These are phyloP conservation scores for Nicotiana otophora DNA, from an alignment of 257 asterid genomes.

Conservation along the genomic window DNA sequence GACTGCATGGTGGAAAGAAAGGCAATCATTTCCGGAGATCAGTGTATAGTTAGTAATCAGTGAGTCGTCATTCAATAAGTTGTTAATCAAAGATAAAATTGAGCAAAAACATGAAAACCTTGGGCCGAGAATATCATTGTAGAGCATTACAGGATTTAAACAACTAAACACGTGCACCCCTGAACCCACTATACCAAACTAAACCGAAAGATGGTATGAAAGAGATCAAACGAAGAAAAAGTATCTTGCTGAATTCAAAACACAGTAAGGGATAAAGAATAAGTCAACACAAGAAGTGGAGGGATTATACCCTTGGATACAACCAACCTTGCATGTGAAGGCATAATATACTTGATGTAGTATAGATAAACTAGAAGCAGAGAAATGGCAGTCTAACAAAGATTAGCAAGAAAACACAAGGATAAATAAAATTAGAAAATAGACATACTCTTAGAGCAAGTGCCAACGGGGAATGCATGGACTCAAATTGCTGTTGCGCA, in stretches of 20 bases:
- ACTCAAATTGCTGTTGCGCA: conserved; percentile 76
- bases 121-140: not conserved
- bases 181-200: not conserved
- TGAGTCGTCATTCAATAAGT: not conserved
- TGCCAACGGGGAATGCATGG: conserved; percentile 77
- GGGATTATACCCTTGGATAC: not conserved
- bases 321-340: not conserved
- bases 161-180: not conserved
- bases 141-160: not conserved
- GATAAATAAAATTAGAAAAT: not conserved
- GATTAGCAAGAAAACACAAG: not conserved
- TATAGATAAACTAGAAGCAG: not conserved
- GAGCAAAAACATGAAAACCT: not conserved
- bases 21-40: not conserved
- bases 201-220: not conserved
- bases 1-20: not conserved
- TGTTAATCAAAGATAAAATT: not conserved
- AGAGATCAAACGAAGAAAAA: not conserved
- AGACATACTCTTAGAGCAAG: conserved; percentile 65
- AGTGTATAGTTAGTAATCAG: not conserved
- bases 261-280: not conserved
- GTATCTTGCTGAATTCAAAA: not conserved
- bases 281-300: not conserved
- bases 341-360: not conserved
- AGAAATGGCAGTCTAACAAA: not conserved